These are phyloP conservation scores for Purshia tridentata DNA, from an alignment of 306 rosid species.

Conservation along the genomic window DNA sequence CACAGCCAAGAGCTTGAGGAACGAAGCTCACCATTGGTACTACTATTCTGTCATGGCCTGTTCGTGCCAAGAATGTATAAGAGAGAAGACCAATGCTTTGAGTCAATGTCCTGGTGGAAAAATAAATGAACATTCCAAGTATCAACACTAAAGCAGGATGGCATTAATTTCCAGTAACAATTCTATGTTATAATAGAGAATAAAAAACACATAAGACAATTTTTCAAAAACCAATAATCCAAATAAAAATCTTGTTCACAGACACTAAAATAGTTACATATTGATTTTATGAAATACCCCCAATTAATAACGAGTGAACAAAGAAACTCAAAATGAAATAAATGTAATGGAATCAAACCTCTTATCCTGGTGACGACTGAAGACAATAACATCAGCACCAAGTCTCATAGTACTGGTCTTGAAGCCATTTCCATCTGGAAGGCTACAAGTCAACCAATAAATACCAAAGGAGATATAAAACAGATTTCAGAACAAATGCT, in stretches of 20 bases:
- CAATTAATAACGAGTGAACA: background rate
- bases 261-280: background rate
- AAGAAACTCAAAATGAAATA: background rate
- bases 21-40: conserved; percentile 86
- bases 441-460: conserved; percentile 41
- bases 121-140: background rate
- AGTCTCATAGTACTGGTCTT: conserved; percentile 98
- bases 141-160: background rate
- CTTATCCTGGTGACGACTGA: conserved; percentile 59
- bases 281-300: background rate
- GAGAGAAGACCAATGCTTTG: conserved; percentile 97
- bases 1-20: conserved; percentile 17
- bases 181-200: background rate
- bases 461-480: conserved; percentile 21
- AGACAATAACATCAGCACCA: conserved; percentile 90
- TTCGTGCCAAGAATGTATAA: conserved; percentile 65
- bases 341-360: conserved; percentile 43
- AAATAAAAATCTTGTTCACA: background rate
- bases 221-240: background rate
- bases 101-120: conserved; percentile 64
- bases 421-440: conserved; percentile 98
- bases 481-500: conserved; percentile 25
- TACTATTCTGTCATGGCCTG: conserved; percentile 75
- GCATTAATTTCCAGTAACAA: background rate
- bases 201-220: background rate